Evolutionary conservation across 2,329 filamentous ascomycete species (phyloP).

Genomic region (Shiraia bambusicola): DNA sequence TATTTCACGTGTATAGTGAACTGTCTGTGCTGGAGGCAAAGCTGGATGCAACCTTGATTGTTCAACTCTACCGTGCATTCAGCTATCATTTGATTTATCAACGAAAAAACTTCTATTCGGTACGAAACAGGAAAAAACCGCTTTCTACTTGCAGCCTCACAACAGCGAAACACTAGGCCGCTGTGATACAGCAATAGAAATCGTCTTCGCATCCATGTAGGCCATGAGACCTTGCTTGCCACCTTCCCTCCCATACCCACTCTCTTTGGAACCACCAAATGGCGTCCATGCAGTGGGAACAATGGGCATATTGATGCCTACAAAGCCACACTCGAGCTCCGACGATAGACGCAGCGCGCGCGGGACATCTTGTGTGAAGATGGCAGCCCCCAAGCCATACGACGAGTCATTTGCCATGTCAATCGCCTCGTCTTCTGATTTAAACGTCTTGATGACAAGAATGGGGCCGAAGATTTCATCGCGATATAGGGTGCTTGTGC

Average conservation of each 20-base stretch:
- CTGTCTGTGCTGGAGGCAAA: no score
- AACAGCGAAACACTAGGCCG: not conserved
- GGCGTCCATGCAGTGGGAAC: constrained; percentile 7
- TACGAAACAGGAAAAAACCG: no score
- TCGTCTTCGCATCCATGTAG: constrained; percentile 19
- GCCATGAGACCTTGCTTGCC: constrained; percentile 12
- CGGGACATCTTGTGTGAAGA: constrained; percentile 1
- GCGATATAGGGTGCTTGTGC: not conserved
- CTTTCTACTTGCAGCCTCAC: not conserved
- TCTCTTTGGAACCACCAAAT: constrained; percentile 24
- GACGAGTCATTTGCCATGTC: constrained; percentile 2
- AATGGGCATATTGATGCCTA: constrained; percentile 13
- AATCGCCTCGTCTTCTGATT: constrained; percentile 11
- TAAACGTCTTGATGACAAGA: constrained; percentile 18
- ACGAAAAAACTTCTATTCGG: no score
- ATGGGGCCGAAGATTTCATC: constrained; percentile 34
- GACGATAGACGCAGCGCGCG: constrained; percentile 1
- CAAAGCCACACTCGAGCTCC: constrained; percentile 16
- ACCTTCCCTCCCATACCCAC: constrained; percentile 17
- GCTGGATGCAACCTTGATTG: no score
- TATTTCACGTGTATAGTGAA: no score
- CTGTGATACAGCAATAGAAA: constrained; percentile 6
- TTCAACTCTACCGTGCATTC: no score
- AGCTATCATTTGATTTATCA: no score
- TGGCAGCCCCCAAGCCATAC: constrained; percentile 1